Percentiles rank a stretch among this genome's conserved stretches.
These are phyloP conservation scores for Nothopassalora personata DNA, from an alignment of 2,329 filamentous ascomycete species.

Conservation along the genomic window DNA sequence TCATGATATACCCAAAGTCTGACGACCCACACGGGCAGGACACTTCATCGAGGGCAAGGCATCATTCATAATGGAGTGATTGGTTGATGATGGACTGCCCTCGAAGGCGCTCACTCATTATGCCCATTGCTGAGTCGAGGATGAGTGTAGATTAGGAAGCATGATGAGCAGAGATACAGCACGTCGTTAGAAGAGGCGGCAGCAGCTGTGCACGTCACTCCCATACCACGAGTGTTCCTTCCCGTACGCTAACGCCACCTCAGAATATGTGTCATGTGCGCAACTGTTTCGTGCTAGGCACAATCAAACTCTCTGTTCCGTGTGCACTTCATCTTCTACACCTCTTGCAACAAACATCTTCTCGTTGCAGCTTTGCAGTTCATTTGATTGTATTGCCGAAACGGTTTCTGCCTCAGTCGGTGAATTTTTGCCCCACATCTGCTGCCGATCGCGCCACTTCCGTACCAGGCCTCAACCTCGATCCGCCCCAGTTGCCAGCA, in stretches of 20 bases:
- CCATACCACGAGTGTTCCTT: background rate
- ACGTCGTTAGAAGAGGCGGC: background rate
- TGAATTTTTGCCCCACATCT: background rate
- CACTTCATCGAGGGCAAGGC: background rate
- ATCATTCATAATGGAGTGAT: background rate
- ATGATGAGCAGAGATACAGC: background rate
- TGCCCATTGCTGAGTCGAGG: background rate
- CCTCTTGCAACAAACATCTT: no score
- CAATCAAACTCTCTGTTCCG: background rate
- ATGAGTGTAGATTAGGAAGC: background rate
- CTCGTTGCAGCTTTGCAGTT: no score
- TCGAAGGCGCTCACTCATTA: background rate
- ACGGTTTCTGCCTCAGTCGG: background rate
- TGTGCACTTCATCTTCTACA: background rate
- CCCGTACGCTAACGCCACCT: background rate
- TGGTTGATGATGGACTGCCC: no score
- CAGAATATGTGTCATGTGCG: background rate
- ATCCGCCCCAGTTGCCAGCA: no score
- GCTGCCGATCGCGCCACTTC: background rate
- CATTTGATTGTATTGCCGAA: no score
- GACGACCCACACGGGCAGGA: background rate
- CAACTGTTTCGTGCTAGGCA: background rate
- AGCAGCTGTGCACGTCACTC: background rate
- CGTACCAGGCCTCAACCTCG: no score
- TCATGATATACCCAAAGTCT: constrained; percentile 6